phyloP scores from a whole-genome alignment of 2,329 filamentous ascomycete species.

The Verticillium isaacii region DNA sequence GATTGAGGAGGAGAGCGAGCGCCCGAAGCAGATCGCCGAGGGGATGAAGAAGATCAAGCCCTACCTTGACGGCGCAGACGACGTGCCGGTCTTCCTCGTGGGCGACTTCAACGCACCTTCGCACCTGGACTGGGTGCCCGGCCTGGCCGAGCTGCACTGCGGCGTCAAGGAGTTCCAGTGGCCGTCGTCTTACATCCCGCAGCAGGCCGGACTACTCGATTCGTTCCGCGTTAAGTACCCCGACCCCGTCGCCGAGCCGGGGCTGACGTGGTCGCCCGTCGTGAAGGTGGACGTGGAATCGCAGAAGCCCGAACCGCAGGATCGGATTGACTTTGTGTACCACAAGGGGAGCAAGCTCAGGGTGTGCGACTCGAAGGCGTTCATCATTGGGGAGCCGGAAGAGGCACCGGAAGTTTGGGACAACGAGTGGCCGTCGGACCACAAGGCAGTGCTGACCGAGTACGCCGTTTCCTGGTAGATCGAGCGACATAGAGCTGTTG shows the following conservation, averaged over 20 bases:
- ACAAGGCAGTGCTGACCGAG: conserved; percentile 10
- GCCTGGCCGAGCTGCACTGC: conserved; percentile 26
- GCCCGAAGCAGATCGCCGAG: conserved; percentile 29
- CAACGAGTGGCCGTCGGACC: conserved; percentile 37
- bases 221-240: conserved; percentile 30
- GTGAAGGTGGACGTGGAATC: conserved; percentile 21
- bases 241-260: conserved; percentile 24
- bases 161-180: conserved; percentile 26
- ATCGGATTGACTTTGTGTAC: conserved; percentile 37
- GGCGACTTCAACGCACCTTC: conserved; percentile 39
- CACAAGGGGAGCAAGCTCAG: conserved; percentile 26
- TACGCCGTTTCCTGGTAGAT: not conserved
- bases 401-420: conserved; percentile 25
- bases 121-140: conserved; percentile 34
- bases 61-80: conserved; percentile 22
- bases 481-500: not conserved
- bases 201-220: conserved; percentile 31
- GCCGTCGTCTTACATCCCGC: conserved; percentile 30
- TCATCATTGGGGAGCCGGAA: conserved; percentile 26
- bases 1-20: conserved; percentile 21
- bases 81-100: conserved; percentile 28
- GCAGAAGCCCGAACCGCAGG: conserved; percentile 26
- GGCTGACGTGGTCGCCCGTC: conserved; percentile 35
- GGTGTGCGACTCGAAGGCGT: conserved; percentile 20
- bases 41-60: conserved; percentile 25